These are phyloP conservation scores for Candida labiduridarum DNA, from an alignment of 1,139 yeast genomes.

Conservation along the genomic window DNA sequence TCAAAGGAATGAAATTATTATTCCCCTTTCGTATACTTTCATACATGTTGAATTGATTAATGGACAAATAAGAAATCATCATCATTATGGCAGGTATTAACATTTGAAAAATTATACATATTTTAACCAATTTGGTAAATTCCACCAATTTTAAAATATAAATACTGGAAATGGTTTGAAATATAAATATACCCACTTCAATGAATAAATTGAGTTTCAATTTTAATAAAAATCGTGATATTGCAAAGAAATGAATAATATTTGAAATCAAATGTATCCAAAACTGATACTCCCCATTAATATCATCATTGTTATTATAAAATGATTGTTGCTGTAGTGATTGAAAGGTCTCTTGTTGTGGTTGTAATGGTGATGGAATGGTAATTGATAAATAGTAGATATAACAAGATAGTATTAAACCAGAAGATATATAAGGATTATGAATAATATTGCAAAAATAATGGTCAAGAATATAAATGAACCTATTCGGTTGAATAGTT, in stretches of 20 bases:
- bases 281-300: no score
- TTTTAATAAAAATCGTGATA: conserved; percentile 21
- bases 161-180: conserved; percentile 6
- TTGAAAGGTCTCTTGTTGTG: neutral
- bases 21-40: conserved; percentile 12
- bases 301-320: no score
- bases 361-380: neutral
- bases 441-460: conserved; percentile 15
- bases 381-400: conserved; percentile 26
- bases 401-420: conserved; percentile 57
- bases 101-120: conserved; percentile 17
- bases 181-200: conserved; percentile 13
- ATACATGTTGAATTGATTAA: conserved; percentile 1
- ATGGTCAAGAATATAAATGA: conserved; percentile 13
- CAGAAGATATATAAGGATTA: conserved; percentile 70
- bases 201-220: conserved; percentile 1
- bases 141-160: conserved; percentile 7
- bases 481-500: conserved; percentile 5
- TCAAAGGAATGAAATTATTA: conserved; percentile 15
- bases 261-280: conserved; percentile 14
- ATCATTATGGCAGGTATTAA: conserved; percentile 14
- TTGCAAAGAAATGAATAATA: conserved; percentile 23
- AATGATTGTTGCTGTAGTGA: no score
- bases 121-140: conserved; percentile 17
- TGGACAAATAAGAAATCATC: neutral